Conservation (phyloP, 768 basidiomycete genomes). For the Favolaschia claudopus region DNA sequence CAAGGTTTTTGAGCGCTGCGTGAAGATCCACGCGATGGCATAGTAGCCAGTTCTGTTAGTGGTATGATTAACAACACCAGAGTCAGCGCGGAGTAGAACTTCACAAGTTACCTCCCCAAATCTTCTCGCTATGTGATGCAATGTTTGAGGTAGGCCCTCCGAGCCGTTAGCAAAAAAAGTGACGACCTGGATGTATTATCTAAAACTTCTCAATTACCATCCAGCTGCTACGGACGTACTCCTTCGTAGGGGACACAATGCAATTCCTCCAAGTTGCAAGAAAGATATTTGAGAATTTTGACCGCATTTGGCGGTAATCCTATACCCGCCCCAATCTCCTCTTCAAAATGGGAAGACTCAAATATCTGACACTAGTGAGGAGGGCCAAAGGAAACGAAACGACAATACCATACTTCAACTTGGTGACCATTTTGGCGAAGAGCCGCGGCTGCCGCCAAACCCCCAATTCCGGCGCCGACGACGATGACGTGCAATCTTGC, state of each 20-base stretch:
- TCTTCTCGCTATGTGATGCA: neutral
- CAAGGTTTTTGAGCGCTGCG: conserved; percentile 10
- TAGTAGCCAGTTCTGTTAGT: conserved; percentile 16
- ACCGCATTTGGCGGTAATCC: conserved; percentile 22
- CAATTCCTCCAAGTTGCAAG: conserved; percentile 20
- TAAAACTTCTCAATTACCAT: no score
- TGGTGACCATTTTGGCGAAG: conserved; percentile 16
- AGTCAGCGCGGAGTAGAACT: neutral
- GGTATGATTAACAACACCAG: neutral
- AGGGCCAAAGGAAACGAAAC: neutral
- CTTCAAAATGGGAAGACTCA: conserved; percentile 19
- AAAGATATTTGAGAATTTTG: conserved; percentile 1
- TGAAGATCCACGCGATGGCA: conserved; percentile 24
- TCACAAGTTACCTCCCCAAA: conserved; percentile 7
- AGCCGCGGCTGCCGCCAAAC: conserved; percentile 17
- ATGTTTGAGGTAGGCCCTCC: no score
- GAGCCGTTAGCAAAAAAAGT: no score
- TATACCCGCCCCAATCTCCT: conserved; percentile 20
- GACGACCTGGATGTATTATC: no score
- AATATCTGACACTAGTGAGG: neutral
- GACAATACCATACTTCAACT: conserved; percentile 3
- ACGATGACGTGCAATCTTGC: no score
- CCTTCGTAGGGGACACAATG: conserved; percentile 1
- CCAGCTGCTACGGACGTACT: no score
- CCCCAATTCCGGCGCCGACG: conserved; percentile 23